Conservation (phyloP, 2,329 filamentous ascomycete species). For the Exophiala sideris region DNA sequence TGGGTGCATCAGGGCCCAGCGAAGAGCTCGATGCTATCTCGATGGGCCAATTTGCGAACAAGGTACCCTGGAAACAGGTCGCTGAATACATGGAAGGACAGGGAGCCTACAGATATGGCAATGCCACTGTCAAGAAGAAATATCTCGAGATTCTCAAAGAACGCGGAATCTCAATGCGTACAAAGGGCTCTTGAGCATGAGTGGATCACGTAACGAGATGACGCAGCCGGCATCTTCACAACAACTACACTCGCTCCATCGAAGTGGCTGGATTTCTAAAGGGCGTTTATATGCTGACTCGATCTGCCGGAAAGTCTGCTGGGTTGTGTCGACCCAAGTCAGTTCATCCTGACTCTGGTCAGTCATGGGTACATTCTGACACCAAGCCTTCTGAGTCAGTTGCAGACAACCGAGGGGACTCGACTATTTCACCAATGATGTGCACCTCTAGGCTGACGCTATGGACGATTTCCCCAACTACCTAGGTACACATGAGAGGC, state of each 20-base stretch:
- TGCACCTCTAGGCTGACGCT: too few relatives aligned
- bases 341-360: background rate
- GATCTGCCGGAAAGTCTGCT: too few relatives aligned
- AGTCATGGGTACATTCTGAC: conserved; percentile 5
- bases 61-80: conserved; percentile 59
- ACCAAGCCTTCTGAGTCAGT: conserved; percentile 8
- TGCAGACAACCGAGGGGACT: background rate
- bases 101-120: conserved; percentile 58
- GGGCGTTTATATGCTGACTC: too few relatives aligned
- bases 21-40: conserved; percentile 6
- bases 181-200: background rate
- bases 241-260: too few relatives aligned
- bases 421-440: conserved; percentile 4
- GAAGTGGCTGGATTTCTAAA: too few relatives aligned
- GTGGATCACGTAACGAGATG: background rate
- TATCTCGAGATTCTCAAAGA: conserved; percentile 47
- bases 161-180: background rate
- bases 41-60: conserved; percentile 32
- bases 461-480: too few relatives aligned
- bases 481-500: too few relatives aligned
- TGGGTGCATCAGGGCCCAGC: conserved; percentile 7
- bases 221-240: too few relatives aligned
- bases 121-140: conserved; percentile 62
- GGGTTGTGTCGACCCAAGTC: too few relatives aligned
- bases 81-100: conserved; percentile 53